Base-by-base conservation (phyloP, 345 rosid genomes). In the Eucalyptus marginata region DNA sequence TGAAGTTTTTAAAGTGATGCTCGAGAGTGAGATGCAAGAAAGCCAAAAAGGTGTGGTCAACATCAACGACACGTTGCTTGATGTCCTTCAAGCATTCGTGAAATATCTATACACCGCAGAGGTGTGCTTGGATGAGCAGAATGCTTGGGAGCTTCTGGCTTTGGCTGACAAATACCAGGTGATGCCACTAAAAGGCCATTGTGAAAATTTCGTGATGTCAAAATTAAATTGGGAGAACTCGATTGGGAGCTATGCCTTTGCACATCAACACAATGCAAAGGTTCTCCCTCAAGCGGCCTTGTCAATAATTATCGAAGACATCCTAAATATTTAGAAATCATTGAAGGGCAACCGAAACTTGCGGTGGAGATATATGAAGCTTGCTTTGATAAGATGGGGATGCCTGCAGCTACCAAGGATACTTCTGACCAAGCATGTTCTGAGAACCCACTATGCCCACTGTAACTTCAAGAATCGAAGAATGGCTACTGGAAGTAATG, bases 11-110 rank as follows among this genome's bases (percentile, higher is more conserved):
- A 95, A 93, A 92, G 99, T 97, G 43, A 96, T 97, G 98, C 93
- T 96, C 17, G 97, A 95, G 90, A 96, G 95, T 68, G 98, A 96
- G 92, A 97, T 96, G 99, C 92, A 93, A 89, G 98, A 97, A 87
- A 96, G 96, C 89, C 92, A 91, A 25, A 96, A 97, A 33, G 97
- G 97, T 43, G 94, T 94, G 17, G 94, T 96, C 91, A 96, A 93
- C 92, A 96, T 97, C 76, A 91, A 89, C 22, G 96, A 96, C 47
- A 94, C 91, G 6, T 93, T 95, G 16, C 92, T 93, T 13, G 94
- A 96, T 31, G 94, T 96, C 6, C 96, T 95, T 49, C 95, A 94
- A 9, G 86, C 94, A 22, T 96, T 97, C 24, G 92, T 97, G 33
- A 94, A 88, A 90, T 96, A 93, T 86, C 87, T 96, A 52, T 97